Base-by-base conservation (phyloP, 192 early-diverging fungal genomes). In the Umbelopsis ramanniana region DNA sequence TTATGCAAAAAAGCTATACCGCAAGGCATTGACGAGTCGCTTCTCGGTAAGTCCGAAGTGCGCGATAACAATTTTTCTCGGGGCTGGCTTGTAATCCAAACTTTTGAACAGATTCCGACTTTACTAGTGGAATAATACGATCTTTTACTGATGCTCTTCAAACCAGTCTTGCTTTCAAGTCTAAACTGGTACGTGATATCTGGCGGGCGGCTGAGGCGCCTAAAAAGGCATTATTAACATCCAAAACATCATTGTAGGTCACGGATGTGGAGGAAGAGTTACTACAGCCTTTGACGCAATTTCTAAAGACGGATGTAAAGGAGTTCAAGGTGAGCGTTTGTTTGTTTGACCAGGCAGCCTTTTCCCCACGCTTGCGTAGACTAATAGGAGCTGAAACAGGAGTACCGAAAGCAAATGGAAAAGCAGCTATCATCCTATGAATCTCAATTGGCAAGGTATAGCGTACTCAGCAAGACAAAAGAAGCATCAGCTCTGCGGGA, bases 401-500 rank as follows among this genome's bases (percentile, higher is more conserved):
- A 88, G 38, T 46, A 67, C 22, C 73, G 76, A 26, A 80, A 80
- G 68, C 63, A 67, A 74, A 78, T 73, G 82, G 80, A 73, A 80
- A 90, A 45, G 79, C 81, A 35, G 53, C 76, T 69, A 54, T 84
- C 70, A 76, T 88, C 79, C 47, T 92, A 92, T 69, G 91, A 93
- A 79, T 87, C 74, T 29, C 87, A 86, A 24, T 72, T 92, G 14
- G 70, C 76, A 12, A 85, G 82, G 72, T 93, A 92, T 63, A 81
- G 79, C 22, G 67, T 75, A 22, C 79, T 89, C 24, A 87, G 86
- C 46, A 83, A 87, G 24, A 82, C 83, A 54, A 93, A 92, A 50
- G 91, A 93, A 80, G 70, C 88, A 29, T 87, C 84, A 47, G 84
- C 89, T 17, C 66, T 93, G 15, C 74, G 87, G 48, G 91, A 93